Evolutionary conservation across 257 asterid genomes (phyloP), one percentile per base, ranked within the genome.

Genomic region (Fraxinus cuspidata): DNA sequence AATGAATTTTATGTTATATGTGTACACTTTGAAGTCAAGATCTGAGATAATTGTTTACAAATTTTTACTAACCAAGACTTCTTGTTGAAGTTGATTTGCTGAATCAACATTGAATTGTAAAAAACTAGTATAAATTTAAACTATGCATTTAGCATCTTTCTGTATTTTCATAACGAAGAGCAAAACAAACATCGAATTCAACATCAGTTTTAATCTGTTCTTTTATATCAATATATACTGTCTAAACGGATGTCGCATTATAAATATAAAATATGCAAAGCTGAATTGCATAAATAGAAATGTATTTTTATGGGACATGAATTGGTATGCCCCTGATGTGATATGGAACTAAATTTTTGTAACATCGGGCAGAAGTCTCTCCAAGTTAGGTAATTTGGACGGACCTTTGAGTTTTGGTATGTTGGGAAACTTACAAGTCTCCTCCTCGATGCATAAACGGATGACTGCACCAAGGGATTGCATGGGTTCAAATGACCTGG

Each of bases 401-500:
- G 78, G 64, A 74, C 10, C 77, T 63, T 29, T 37, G 67, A 76
- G 80, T 74, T 42, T 69, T 74, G 87, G 81, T 58, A 87, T 92
- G 96, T 82, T 75, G 53, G 87, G 87, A 56, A 81, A 80, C 72
- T 77, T 85, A 18, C 76, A 71, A 6, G 83, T 83, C 86, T 83
- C 90, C n/a, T 78, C 90, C 9, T 80, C 92, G 0, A 85, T 86
- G 81, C 83, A 87, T 83, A 89, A 91, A 82, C 89, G 94, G 42
- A 74, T 82, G 29, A 82, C 82, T 90, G 85, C 83, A 42, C 77
- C 90, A 25, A 87, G 81, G 78, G 96, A 92, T 65, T 78, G 76
- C 74, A 65, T 71, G 63, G 84, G 81, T 77, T 67, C 83, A 27
- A 79, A 73, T 82, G 94, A 88, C 74, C 21, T 83, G 16, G 94